Percentiles rank a stretch among this genome's conserved stretches.
Evolutionary conservation across 1,139 yeast genomes (phyloP).

Genomic region (Spathaspora sp.): DNA sequence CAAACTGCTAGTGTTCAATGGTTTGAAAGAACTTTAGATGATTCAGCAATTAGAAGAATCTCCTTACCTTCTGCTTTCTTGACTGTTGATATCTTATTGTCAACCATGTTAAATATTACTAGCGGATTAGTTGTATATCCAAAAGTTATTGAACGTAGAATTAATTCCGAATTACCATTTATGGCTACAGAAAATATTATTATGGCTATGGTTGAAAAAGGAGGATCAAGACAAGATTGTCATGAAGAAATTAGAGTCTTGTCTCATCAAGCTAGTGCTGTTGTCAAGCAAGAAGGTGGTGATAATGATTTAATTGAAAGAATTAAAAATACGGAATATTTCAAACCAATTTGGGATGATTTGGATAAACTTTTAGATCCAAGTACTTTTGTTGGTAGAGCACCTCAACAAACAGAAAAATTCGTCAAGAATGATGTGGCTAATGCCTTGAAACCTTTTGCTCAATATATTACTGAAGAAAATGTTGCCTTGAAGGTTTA

Average conservation of each 20-base stretch:
- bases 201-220: constrained; percentile 99
- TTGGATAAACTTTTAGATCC: constrained; percentile 84
- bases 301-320: constrained; percentile 96
- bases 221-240: constrained; percentile 97
- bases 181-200: constrained; percentile 99
- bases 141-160: constrained; percentile 96
- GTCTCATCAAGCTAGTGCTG: constrained; percentile 96
- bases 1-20: constrained; percentile 98
- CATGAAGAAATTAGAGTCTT: constrained; percentile 97
- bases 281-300: constrained; percentile 97
- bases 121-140: constrained; percentile 97
- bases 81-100: constrained; percentile 89
- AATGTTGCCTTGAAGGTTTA: constrained; percentile 52
- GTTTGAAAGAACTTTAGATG: constrained; percentile 99
- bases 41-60: constrained; percentile 96
- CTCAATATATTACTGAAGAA: constrained; percentile 58
- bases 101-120: constrained; percentile 87
- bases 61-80: constrained; percentile 95
- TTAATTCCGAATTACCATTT: constrained; percentile 91
- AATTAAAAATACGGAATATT: constrained; percentile 74
- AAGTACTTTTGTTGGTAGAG: constrained; percentile 94
- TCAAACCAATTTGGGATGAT: constrained; percentile 85
- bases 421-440: constrained; percentile 84
- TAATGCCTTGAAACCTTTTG: constrained; percentile 73
- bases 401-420: constrained; percentile 96